Base-by-base conservation (phyloP, 441 rosid genomes). In the Aquilaria agallochum region DNA sequence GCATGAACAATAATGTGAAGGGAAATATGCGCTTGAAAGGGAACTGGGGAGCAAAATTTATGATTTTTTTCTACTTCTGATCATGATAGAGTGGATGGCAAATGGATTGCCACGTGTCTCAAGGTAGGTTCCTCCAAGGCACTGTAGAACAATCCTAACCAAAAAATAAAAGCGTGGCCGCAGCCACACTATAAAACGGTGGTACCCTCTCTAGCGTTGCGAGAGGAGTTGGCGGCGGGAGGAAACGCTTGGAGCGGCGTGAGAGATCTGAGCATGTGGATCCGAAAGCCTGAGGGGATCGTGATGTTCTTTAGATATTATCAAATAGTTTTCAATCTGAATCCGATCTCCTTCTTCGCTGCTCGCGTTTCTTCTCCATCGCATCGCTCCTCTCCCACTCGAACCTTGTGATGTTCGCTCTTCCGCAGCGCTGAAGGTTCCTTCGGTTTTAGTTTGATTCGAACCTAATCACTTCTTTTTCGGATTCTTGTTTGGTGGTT, bases 251-350 rank as follows among this genome's bases (percentile, higher is more conserved):
- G 54, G 55, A 63, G 67, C 48, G 67, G 67, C 67, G 14, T 54
- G n/a, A 5, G 20, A 32, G 52, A 63, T 40, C 45, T 2, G 45
- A 40, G 45, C 45, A 40, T 47, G 67, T 54, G 67, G 67, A 63
- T 55, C 33, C 12, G 67, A 63, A 63, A 47, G 44, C 46, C 67
- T 63, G 60, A 63, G 60, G 67, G 67, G 44, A 14, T 55, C 60
- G 14, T 63, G 67, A 63, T 54, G 67, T 14, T 36, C 45, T 51
- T 61, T n/a, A 40, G 45, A 40, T 54, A 50, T 13, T 50, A 15
- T 46, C 9, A 46, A 11, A 63, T 63, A 63, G 67, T 63, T 63
- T 63, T 63, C 67, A 63, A 55, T 63, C 67, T 63, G 67, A 55
- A 14, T 48, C 45, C 55, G 20, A 32, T 40, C 45, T 40, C 45